Base-by-base conservation (phyloP, 352 stramenopile species). In the Phytophthora aleatoria region DNA sequence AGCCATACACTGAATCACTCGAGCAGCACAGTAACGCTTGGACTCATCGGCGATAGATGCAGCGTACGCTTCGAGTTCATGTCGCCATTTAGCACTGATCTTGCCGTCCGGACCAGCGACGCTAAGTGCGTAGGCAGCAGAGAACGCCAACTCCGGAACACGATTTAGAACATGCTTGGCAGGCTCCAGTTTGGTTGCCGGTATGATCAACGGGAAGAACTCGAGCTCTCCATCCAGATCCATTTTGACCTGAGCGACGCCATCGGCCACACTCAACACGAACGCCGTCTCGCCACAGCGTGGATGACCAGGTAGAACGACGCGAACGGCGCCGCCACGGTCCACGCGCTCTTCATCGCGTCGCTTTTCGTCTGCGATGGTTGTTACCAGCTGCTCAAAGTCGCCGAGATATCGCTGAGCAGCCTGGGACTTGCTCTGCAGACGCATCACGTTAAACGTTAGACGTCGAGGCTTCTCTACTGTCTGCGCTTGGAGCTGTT, bases 151-250 rank as follows among this genome's bases (percentile, higher is more conserved):
- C 27, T 82, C 73, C 3, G 84, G 84, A 2, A 93, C 73, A 27
- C 73, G 67, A 36, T 90, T 79, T 8, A 95, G 62, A 26, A 89
- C 81, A 15, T 55, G 73, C 16, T 87, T 90, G 2, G 71, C 56
- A 16, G 76, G 57, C 12, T 95, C 84, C 2, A 81, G 51, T 30
- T 81, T 86, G 2, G 84, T 89, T 0, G 76, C 76, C 6, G 81
- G 84, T 2, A 91, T 67, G 20, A 76, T 45, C 15, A 93, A 56
- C 13, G 84, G 84, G 44, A 95, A 83, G 61, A 95, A 95, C 60
- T 95, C 86, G n/a, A 93, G 70, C 36, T 77, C 70, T 9, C 81
- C 80, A 35, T 93, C 86, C n/a, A 90, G 53, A 35, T 95, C 86
- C 67, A 95, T 83, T 42, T 95, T 95, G 24, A 93, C 76, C 45